These are phyloP conservation scores for Pseudocercospora musae DNA, from an alignment of 2,329 filamentous ascomycete genomes.

Conservation along the genomic window DNA sequence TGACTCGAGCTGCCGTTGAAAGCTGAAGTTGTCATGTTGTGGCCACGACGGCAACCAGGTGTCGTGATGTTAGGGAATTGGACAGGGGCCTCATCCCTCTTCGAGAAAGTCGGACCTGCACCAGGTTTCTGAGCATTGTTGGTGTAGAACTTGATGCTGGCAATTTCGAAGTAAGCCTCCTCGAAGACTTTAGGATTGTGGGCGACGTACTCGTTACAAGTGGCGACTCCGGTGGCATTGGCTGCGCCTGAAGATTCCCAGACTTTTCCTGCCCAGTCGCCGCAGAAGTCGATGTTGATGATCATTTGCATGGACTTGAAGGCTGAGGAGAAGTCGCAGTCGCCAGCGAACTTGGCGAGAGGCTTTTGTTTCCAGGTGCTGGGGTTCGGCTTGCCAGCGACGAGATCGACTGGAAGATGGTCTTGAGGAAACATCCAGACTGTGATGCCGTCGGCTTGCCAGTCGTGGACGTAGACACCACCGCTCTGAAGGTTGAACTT, in stretches of 20 bases:
- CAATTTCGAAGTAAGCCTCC: constrained; percentile 75
- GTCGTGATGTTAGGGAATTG: neutral
- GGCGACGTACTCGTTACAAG: constrained; percentile 70
- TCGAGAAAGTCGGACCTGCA: constrained; percentile 4
- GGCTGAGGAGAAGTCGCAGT: constrained; percentile 67
- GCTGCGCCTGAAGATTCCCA: constrained; percentile 63
- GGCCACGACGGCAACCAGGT: neutral
- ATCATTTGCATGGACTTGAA: constrained; percentile 74
- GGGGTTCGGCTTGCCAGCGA: constrained; percentile 60
- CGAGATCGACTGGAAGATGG: constrained; percentile 62
- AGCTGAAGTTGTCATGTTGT: neutral
- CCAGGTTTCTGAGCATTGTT: constrained; percentile 13
- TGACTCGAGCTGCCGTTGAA: neutral
- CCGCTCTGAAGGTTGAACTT: constrained; percentile 51
- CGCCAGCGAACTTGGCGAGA: constrained; percentile 63
- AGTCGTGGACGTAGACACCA: constrained; percentile 52
- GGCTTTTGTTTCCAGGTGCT: constrained; percentile 63
- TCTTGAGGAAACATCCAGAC: constrained; percentile 80
- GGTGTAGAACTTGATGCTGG: constrained; percentile 62
- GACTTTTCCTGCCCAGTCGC: constrained; percentile 74
- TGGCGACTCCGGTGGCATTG: constrained; percentile 51
- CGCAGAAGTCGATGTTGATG: constrained; percentile 82
- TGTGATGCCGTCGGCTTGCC: constrained; percentile 68
- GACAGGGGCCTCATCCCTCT: neutral
- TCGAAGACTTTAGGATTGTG: constrained; percentile 67